These are phyloP conservation scores for Lophium mytilinum DNA, from an alignment of 495 filamentous ascomycete species.

Conservation along the genomic window DNA sequence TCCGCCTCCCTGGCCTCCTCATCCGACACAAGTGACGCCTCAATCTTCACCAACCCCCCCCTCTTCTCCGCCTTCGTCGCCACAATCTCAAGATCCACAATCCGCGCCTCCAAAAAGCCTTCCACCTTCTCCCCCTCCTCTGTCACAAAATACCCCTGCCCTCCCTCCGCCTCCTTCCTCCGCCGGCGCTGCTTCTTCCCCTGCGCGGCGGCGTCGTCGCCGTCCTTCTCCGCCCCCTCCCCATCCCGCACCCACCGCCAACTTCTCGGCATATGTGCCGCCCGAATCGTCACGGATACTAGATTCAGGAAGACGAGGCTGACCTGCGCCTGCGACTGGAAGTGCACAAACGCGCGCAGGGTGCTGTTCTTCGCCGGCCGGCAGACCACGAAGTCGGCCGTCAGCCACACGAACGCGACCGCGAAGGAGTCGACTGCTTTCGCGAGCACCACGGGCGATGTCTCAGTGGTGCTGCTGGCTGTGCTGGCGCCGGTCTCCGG, in stretches of 20 bases:
- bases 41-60: conserved; percentile 59
- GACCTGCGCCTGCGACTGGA: conserved; percentile 65
- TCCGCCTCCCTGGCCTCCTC: conserved; percentile 19
- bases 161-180: conserved; percentile 9
- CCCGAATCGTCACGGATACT: conserved; percentile 64
- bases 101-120: conserved; percentile 52
- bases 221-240: neutral
- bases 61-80: conserved; percentile 42
- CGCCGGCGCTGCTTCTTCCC: conserved; percentile 19
- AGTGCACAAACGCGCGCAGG: conserved; percentile 60
- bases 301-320: conserved; percentile 65
- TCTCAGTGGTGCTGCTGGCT: neutral
- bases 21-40: conserved; percentile 55
- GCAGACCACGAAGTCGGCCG: conserved; percentile 65
- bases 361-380: conserved; percentile 49
- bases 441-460: no score
- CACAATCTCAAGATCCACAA: conserved; percentile 52
- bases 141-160: conserved; percentile 55
- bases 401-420: conserved; percentile 60
- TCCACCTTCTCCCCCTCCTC: conserved; percentile 53
- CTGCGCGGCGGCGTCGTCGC: conserved; percentile 2
- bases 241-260: conserved; percentile 51
- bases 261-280: conserved; percentile 52
- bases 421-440: conserved; percentile 59
- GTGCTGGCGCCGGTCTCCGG: neutral